Base-by-base conservation (phyloP, 306 rosid genomes). In the Prunus padus region DNA sequence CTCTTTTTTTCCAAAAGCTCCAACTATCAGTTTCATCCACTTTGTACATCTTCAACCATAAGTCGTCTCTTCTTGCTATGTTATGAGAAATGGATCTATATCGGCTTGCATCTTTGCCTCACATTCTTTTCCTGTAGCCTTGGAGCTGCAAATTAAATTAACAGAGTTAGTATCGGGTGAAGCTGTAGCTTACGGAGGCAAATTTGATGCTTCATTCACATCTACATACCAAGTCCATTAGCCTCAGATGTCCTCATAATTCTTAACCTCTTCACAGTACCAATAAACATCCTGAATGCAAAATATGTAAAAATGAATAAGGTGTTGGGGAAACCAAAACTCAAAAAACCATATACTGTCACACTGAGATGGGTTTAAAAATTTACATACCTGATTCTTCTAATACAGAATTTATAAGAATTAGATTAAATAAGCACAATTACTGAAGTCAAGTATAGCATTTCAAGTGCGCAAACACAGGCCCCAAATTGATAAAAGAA, bases 211-310 rank as follows among this genome's bases (percentile, higher is more conserved):
- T 28, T 78, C 72, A 37, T 46, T 72, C 33, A 70, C 55, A 69
- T 80, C 69, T 77, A 44, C 89, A 72, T 85, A 90, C 92, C 92
- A 69, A 88, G 92, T 83, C 95, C 93, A 67, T 88, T 89, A 56
- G 89, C 93, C 82, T 92, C 96, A 37, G 90, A 81, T 51, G 89
- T 87, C 82, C 89, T 90, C 97, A 95, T 95, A 62, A 95, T 90
- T 86, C 97, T 84, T 33, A 92, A 89, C 88, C 98, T 86, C 96
- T 87, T 92, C 80, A 90, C 93, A 0, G 97, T 88, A 79, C 79
- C 64, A 61, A 88, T 42, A 80, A 95, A 92, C 97, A 95, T 92
- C 82, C 97, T 95, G 96, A 78, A 75, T n/a, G 78, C 37, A 62
- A 83, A 70, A 75, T 31, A 10, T 28, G 51, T 37, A 46, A 11